A percentile compares a stretch with the other conserved stretches of the same genome.
Conservation (phyloP, 306 rosid species). For the Hippophae rhamnoides region DNA sequence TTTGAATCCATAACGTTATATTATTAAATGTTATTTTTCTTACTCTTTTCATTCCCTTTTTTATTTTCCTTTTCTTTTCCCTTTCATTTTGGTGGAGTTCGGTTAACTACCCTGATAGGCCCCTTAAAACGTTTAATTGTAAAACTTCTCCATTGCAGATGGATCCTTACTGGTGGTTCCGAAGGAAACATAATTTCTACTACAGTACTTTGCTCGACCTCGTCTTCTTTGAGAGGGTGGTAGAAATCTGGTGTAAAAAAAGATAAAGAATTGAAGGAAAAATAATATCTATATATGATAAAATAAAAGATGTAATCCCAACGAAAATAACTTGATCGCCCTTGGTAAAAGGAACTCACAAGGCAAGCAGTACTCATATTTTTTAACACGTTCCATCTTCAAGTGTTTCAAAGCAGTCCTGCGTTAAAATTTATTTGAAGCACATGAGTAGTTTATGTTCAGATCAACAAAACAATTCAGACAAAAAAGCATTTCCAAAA, state of each 20-base stretch:
- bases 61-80: too few species aligned
- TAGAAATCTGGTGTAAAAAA: slow-evolving; percentile 53
- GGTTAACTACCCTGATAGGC: too few species aligned
- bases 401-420: slow-evolving; percentile 82
- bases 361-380: slow-evolving; percentile 80
- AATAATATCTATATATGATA: background rate
- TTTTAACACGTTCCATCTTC: slow-evolving; percentile 75
- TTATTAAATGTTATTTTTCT: too few species aligned
- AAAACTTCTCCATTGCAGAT: slow-evolving; percentile 7
- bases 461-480: slow-evolving; percentile 6
- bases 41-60: too few species aligned
- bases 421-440: slow-evolving; percentile 3
- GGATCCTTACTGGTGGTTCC: slow-evolving; percentile 56
- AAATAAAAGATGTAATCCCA: background rate
- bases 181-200: slow-evolving; percentile 66
- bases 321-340: background rate
- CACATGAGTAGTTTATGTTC: background rate
- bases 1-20: too few species aligned
- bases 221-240: slow-evolving; percentile 80
- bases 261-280: too few species aligned
- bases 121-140: background rate
- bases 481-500: background rate
- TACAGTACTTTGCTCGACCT: slow-evolving; percentile 74
- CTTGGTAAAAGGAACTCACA: slow-evolving; percentile 38
- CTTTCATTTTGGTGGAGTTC: too few species aligned